Evolutionary conservation across 257 asterid species (phyloP).

Genomic region (Primulina tabacum): DNA sequence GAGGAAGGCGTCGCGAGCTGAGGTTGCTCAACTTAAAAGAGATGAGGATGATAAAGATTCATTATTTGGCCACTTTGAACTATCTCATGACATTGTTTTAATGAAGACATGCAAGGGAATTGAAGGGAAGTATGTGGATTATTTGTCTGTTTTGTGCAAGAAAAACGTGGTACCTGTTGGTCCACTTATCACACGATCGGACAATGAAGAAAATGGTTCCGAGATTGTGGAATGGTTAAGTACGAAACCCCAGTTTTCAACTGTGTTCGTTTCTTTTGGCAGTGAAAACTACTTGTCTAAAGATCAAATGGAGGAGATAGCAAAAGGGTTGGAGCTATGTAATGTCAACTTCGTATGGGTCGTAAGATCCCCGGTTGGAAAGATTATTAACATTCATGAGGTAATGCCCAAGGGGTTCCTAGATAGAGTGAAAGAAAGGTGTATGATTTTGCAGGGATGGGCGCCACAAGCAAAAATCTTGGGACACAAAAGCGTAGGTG

Average conservation of each 20-base stretch:
- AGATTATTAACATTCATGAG: too few species aligned
- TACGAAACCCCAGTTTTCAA: constrained; percentile 5
- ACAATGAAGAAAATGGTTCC: neutral
- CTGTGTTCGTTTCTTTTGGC: constrained; percentile 18
- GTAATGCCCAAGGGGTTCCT: too few species aligned
- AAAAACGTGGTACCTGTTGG: constrained; percentile 15
- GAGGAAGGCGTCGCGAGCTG: neutral
- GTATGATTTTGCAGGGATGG: too few species aligned
- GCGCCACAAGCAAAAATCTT: too few species aligned
- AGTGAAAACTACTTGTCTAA: constrained; percentile 17
- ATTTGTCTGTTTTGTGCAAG: constrained; percentile 8
- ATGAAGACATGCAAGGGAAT: constrained; percentile 10
- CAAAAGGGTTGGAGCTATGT: constrained; percentile 2
- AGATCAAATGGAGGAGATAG: constrained; percentile 14
- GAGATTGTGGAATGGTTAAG: constrained; percentile 6
- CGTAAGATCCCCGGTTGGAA: too few species aligned
- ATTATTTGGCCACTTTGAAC: neutral
- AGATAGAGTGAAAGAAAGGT: too few species aligned
- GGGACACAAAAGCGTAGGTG: too few species aligned
- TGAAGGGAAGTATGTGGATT: constrained; percentile 16
- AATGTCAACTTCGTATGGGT: neutral
- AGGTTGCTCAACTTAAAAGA: neutral
- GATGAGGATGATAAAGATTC: neutral
- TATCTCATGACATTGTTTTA: constrained; percentile 1
- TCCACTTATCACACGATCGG: neutral